These are phyloP conservation scores for Ceriops decandra DNA, from an alignment of 345 rosid genomes.

Conservation along the genomic window DNA sequence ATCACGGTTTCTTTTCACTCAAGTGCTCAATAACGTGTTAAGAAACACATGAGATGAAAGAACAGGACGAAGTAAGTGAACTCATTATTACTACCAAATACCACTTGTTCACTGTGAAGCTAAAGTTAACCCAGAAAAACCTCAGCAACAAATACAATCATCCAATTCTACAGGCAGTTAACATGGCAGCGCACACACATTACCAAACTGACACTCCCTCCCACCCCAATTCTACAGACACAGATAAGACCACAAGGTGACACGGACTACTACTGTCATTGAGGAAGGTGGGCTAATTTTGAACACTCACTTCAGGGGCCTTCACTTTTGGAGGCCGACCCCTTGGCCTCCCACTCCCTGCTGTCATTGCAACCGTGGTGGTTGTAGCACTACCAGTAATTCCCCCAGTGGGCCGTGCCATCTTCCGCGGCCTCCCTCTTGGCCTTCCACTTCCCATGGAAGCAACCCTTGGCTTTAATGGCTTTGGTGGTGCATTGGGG, in stretches of 20 bases:
- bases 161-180: constrained; percentile 12
- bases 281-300: constrained; percentile 18
- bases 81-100: background rate
- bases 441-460: constrained; percentile 42
- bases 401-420: constrained; percentile 46
- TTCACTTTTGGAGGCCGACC: constrained; percentile 33
- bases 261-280: background rate
- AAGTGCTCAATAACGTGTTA: too few species aligned
- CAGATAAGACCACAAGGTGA: background rate
- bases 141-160: constrained; percentile 3
- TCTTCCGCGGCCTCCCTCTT: constrained; percentile 68
- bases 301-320: constrained; percentile 29
- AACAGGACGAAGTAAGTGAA: background rate
- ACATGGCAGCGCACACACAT: background rate
- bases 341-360: constrained; percentile 28
- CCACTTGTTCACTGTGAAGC: background rate
- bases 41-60: background rate
- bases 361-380: constrained; percentile 13
- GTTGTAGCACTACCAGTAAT: constrained; percentile 25
- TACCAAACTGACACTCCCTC: constrained; percentile 2
- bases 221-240: constrained; percentile 4
- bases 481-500: constrained; percentile 37
- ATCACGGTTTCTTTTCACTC: too few species aligned
- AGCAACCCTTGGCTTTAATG: constrained; percentile 35
- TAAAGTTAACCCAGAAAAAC: constrained; percentile 3